These are phyloP conservation scores for Extremus antarcticus DNA, from an alignment of 495 filamentous ascomycete genomes.

Conservation along the genomic window DNA sequence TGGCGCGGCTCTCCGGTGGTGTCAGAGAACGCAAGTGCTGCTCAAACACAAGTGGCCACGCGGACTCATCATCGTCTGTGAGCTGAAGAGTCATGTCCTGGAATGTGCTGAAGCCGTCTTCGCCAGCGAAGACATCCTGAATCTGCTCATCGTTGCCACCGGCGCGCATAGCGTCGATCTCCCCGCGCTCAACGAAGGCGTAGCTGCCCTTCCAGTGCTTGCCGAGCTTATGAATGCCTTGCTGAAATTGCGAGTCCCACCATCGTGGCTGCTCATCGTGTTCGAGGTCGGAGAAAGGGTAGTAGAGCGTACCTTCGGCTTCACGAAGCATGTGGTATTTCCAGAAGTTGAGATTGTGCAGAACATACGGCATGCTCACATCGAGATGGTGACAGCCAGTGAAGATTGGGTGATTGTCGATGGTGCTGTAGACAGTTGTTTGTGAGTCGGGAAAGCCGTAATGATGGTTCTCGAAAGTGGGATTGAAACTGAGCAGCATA, in stretches of 20 bases:
- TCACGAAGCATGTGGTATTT: conserved; percentile 26
- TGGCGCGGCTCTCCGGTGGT: background rate
- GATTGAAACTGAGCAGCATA: conserved; percentile 16
- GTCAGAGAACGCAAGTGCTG: conserved; percentile 18
- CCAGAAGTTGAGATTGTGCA: conserved; percentile 32
- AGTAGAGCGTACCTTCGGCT: conserved; percentile 17
- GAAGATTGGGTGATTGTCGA: conserved; percentile 20
- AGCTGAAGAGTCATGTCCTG: conserved; percentile 16
- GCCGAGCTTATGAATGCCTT: conserved; percentile 1
- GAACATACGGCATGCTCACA: conserved; percentile 25
- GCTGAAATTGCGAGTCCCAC: conserved; percentile 12
- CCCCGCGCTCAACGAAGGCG: conserved; percentile 20
- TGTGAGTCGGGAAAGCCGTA: conserved; percentile 23
- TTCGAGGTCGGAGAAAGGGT: conserved; percentile 12
- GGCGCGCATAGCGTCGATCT: conserved; percentile 10
- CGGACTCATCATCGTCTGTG: background rate
- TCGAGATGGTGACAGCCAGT: conserved; percentile 15
- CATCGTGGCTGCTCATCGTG: conserved; percentile 16
- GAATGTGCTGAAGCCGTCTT: conserved; percentile 9
- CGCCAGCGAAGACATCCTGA: conserved; percentile 14
- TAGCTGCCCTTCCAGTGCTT: conserved; percentile 31
- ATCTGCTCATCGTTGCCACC: conserved; percentile 5
- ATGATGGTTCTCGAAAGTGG: background rate
- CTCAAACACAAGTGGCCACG: conserved; percentile 26
- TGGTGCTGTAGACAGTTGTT: conserved; percentile 21